Evolutionary conservation across 257 asterid species (phyloP), one percentile per base, ranked within the genome.

Genomic region (Nyctanthes arbortristis): DNA sequence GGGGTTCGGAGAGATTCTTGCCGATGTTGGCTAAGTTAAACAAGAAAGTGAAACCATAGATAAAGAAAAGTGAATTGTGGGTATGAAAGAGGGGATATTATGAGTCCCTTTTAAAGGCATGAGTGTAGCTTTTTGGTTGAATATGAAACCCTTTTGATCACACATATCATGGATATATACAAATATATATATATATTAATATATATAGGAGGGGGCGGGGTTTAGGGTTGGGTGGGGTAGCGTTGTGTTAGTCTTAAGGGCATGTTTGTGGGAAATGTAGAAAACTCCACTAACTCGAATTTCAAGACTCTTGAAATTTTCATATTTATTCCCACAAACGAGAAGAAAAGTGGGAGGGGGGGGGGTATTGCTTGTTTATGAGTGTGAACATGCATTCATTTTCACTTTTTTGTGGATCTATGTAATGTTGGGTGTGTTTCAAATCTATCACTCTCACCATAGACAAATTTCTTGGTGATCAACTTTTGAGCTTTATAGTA

Each of bases 21-120:
- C 62, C 30, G 57, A 43, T 30, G 31, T 37, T 68, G 55, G 70
- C 59, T 25, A 62, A 58, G 74, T 43, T 16, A 61, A n/a, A 54
- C 30, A 45, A 35, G 73, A 54, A 73, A 63, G 71, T 56, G 74
- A 65, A 56, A 36, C 34, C 3, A 8, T 22, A n/a, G n/a, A 28
- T 65, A 58, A 49, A 58, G 71, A 33, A 37, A 64, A 75, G 79
- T 27, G 30, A 72, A 35, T n/a, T 33, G 34, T 58, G 66, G 61
- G 73, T 28, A 52, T 57, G 73, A 59, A 74, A 54, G 69, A 72
- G 56, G 72, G 55, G 75, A 72, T 76, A 61, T 63, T 66, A 63
- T 63, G 71, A 73, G 76, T 63, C 25, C 71, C 84, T 79, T 88
- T 76, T 85, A 88, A 72, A 85, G 91, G 80, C 84, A 72, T 79